Evolutionary conservation across 805 yeast genomes (phyloP), one percentile per base, ranked within the genome.

Genomic region (Kregervanrija fluxuum): DNA sequence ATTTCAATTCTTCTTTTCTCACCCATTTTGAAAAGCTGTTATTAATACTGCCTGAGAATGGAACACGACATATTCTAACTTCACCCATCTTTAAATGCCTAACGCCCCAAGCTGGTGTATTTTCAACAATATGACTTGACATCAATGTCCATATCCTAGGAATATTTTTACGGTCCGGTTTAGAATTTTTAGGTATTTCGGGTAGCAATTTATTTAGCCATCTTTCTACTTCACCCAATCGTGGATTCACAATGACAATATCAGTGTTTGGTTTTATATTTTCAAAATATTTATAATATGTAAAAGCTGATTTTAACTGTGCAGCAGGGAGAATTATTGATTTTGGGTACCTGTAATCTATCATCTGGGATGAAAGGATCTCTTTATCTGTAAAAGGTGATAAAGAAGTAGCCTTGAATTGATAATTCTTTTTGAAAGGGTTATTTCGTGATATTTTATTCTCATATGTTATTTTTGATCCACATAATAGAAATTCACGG

Each of bases 241-340:
- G 33, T 1, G 64, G 60, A 43, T 60, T 51, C 11, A 61, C 49
- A 36, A 60, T 48, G 3, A 60, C n/a, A 5, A 61, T 16, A 35
- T 50, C 57, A 8, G 64, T 48, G 10, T 53, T 40, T 12, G 37
- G 32, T 37, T 37, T 35, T 48, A 50, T 28, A 11, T 34, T 30
- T 36, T n/a, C 33, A 38, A 34, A 14, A 8, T 34, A 15, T 16
- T 35, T 28, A 11, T 16, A 11, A 9, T 30, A 33, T 16, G 46
- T 16, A 4, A 46, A n/a, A 9, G 34, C 37, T 6, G 33, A 36
- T 11, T 30, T 32, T 35, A 40, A 11, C 31, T 44, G 48, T 12
- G 48, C 32, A 13, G 41, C 32, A 3, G 48, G 48, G 9, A 45
- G 8, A 10, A 40, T 38, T 8, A 45, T 12, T 12, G 43, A 40